Evolutionary conservation across 1,139 yeast species (phyloP).

Genomic region (Diutina sp.): DNA sequence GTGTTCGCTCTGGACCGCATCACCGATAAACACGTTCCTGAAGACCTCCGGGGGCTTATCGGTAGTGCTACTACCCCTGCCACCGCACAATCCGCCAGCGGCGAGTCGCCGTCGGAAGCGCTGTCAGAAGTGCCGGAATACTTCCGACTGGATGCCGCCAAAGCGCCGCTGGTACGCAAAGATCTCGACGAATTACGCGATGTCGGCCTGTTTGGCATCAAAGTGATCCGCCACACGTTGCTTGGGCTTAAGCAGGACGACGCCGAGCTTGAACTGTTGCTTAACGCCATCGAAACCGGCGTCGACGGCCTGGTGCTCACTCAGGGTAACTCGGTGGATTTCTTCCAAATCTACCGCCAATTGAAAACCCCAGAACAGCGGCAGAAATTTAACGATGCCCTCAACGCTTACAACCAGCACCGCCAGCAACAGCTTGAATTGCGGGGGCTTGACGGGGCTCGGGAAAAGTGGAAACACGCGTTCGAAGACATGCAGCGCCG

Average conservation of each 20-base stretch:
- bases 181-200: conserved; percentile 46
- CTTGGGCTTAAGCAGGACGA: conserved; percentile 39
- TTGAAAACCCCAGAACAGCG: conserved; percentile 41
- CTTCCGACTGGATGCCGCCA: conserved; percentile 12
- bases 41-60: conserved; percentile 19
- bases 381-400: conserved; percentile 42
- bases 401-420: conserved; percentile 57
- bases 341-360: conserved; percentile 47
- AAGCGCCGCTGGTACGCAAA: conserved; percentile 29
- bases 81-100: not conserved
- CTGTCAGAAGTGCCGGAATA: conserved; percentile 12
- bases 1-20: conserved; percentile 17
- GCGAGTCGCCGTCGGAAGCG: conserved; percentile 4
- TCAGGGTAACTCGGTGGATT: conserved; percentile 29
- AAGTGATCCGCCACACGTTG: conserved; percentile 68
- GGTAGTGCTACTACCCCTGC: conserved; percentile 13
- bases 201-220: conserved; percentile 71
- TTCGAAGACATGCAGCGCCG: conserved; percentile 56
- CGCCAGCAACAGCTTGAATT: conserved; percentile 71
- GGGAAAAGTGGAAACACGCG: conserved; percentile 78
- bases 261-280: conserved; percentile 18
- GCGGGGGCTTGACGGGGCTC: conserved; percentile 75
- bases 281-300: conserved; percentile 20
- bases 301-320: conserved; percentile 7
- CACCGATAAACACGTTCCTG: conserved; percentile 19